Conservation (phyloP, 164 flowering plant species). For the Tetracentron sinense region DNA sequence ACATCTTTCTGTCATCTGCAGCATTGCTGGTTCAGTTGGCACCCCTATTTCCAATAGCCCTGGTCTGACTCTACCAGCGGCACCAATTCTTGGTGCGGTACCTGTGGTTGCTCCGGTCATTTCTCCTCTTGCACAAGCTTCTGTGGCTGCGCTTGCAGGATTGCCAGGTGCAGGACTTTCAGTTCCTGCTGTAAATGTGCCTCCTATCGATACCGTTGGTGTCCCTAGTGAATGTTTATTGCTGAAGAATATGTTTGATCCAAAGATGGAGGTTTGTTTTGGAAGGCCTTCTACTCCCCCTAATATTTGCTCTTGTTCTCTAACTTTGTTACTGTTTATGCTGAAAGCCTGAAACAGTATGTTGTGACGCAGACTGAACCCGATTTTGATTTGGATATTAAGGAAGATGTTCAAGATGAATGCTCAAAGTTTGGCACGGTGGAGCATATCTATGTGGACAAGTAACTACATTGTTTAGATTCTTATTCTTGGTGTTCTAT, state of each 20-base stretch:
- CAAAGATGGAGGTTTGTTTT: constrained; percentile 59
- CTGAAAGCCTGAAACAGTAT: background rate
- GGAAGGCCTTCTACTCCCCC: background rate
- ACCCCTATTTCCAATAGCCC: constrained; percentile 31
- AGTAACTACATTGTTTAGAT: constrained; percentile 42
- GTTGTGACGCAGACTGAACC: constrained; percentile 59
- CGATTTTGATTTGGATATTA: constrained; percentile 86
- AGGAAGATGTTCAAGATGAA: constrained; percentile 82
- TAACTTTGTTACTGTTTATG: background rate
- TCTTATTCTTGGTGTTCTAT: background rate
- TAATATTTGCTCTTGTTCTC: background rate
- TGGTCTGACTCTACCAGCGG: constrained; percentile 32
- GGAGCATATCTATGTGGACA: constrained; percentile 79
- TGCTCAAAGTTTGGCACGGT: constrained; percentile 65
- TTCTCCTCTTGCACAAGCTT: constrained; percentile 37
- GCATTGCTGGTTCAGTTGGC: constrained; percentile 45
- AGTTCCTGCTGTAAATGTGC: constrained; percentile 31
- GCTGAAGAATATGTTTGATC: constrained; percentile 94
- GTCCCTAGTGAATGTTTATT: constrained; percentile 78
- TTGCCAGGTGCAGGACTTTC: constrained; percentile 40
- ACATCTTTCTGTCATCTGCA: constrained; percentile 22
- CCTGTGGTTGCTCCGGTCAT: constrained; percentile 34
- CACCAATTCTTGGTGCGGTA: constrained; percentile 42
- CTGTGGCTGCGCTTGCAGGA: constrained; percentile 47
- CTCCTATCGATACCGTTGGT: constrained; percentile 62